Evolutionary conservation across 768 basidiomycete genomes (phyloP), one percentile per base, ranked within the genome.

Genomic region (Cystobasidium ongulense): DNA sequence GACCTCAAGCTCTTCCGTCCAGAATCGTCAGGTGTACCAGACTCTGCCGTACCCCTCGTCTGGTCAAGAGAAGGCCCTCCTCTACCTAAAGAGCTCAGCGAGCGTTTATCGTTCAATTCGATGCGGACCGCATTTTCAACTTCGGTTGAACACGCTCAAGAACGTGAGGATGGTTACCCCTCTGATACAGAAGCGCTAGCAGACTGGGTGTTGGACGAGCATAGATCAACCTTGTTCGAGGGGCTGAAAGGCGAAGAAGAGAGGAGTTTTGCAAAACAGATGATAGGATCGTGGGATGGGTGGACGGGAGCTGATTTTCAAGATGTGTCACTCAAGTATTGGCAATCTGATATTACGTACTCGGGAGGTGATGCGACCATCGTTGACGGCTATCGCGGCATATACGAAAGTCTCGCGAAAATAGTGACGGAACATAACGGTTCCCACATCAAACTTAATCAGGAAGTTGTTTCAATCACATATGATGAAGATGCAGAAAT

Each of bases 311-410:
- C 68, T 15, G 18, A 27, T 17, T 29, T 71, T 11, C 36, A 31
- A 11, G 54, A 71, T 18, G 68, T 71, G 11, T 54, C 50, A 15
- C 39, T 71, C 5, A 31, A 52, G 27, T 71, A 71, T 38, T 71
- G 68, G 68, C 68, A 71, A 29, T 5, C 29, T 3, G 68, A 71
- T 27, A 53, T 71, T 17, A 71, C 68, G 25, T 71, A 59, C 68
- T 27, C 50, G 2, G 68, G 68, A 5, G 46, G 46, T 7, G 68
- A 71, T 38, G 68, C 68, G 7, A 59, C 54, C n/a, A 71, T 71
- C 4, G 54, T 43, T n/a, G 27, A 59, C 38, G 68, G 68, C 2
- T 71, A 71, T 29, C 7, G 43, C 31, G 68, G 68, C 18, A 71
- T 71, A 11, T 71, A 71, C 33, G 21, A 71, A 52, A 53, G 21